Evolutionary conservation across 371 early-diverging fungal species (phyloP).

Genomic region (Syncephalastrum sp.): DNA sequence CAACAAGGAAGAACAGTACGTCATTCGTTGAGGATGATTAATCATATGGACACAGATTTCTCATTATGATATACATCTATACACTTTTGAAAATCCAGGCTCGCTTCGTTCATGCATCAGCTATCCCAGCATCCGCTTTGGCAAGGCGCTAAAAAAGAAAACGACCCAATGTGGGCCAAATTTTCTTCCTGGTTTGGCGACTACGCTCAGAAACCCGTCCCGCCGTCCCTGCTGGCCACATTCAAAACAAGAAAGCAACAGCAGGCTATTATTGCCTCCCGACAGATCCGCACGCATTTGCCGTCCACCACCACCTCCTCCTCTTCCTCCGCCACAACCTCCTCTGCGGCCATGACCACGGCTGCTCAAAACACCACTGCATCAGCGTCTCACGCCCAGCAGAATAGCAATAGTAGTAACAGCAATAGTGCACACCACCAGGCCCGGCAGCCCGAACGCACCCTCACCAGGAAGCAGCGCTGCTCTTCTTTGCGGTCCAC

Average conservation of each 20-base stretch:
- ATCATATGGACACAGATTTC: no score
- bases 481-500: conserved; percentile 2
- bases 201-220: conserved; percentile 10
- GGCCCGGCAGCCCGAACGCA: neutral
- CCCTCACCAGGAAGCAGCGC: neutral
- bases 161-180: conserved; percentile 10
- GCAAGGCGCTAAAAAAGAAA: conserved; percentile 8
- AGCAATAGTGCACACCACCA: neutral
- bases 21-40: no score
- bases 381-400: neutral
- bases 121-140: conserved; percentile 19
- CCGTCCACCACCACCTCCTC: conserved; percentile 3
- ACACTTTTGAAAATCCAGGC: conserved; percentile 2
- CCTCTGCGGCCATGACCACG: neutral
- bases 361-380: neutral
- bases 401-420: conserved; percentile 3
- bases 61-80: neutral
- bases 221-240: conserved; percentile 10
- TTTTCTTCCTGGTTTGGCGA: conserved; percentile 19
- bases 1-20: no score
- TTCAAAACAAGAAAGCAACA: conserved; percentile 32
- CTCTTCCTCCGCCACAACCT: neutral
- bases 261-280: conserved; percentile 44
- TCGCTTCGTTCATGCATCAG: conserved; percentile 15
- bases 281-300: conserved; percentile 21